A percentile compares a stretch with the other conserved stretches of the same genome.
These are phyloP conservation scores for Syzygium grande DNA, from an alignment of 345 rosid species.

Conservation along the genomic window DNA sequence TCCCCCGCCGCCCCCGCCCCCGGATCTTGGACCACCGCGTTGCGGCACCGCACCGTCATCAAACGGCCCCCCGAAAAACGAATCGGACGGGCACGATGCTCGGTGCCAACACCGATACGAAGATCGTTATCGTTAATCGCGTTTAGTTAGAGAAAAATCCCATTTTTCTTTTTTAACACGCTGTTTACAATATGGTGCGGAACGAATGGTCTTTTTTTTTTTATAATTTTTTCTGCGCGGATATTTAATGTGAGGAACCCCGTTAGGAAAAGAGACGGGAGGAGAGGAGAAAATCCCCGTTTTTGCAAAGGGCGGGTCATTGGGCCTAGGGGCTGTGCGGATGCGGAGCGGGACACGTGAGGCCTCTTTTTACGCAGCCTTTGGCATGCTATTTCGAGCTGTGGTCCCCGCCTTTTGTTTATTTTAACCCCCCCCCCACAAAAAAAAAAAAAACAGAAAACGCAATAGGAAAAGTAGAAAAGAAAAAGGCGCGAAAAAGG, in stretches of 20 bases:
- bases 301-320: background rate
- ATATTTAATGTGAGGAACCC: background rate
- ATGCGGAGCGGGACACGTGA: conserved; percentile 29
- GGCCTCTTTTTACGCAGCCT: conserved; percentile 3
- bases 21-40: no score
- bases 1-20: background rate
- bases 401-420: background rate
- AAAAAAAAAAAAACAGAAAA: background rate
- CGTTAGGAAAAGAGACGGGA: background rate
- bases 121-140: background rate
- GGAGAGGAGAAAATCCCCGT: background rate
- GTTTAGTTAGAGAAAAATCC: background rate
- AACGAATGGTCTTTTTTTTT: no score
- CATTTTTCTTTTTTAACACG: background rate
- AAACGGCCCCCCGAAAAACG: background rate
- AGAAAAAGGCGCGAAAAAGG: background rate
- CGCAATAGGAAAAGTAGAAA: background rate
- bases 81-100: background rate
- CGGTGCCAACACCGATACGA: background rate
- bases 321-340: conserved; percentile 12
- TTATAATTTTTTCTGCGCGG: background rate
- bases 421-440: no score
- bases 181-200: background rate
- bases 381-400: background rate
- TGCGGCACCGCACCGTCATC: no score